phyloP scores from a whole-genome alignment of 2,329 filamentous ascomycete species.

The Paracorniculantispora psalliotae region DNA sequence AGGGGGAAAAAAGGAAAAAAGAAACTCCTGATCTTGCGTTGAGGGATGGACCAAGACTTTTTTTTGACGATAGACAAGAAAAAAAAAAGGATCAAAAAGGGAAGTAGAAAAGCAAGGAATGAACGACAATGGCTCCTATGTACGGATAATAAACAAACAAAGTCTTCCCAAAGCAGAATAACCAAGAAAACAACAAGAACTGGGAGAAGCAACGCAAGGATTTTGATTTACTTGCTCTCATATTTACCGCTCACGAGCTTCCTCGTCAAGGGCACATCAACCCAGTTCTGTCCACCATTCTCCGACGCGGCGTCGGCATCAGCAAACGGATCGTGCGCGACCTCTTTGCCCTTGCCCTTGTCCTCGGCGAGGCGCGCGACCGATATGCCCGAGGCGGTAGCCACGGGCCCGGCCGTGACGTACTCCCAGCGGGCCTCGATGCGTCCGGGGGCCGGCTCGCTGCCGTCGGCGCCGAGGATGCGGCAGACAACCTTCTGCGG shows the following conservation, averaged over 20 bases:
- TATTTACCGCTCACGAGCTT: constrained; percentile 75
- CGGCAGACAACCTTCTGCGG: constrained; percentile 76
- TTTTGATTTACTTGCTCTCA: constrained; percentile 40
- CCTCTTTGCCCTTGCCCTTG: constrained; percentile 49
- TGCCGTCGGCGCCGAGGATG: constrained; percentile 66
- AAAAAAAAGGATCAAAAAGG: not conserved
- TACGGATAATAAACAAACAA: not conserved
- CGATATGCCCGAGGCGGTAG: constrained; percentile 57
- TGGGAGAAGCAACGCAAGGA: not conserved
- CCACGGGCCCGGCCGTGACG: constrained; percentile 34
- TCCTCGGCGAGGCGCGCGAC: constrained; percentile 44
- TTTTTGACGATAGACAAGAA: not conserved
- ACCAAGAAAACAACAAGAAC: not conserved
- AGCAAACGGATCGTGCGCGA: constrained; percentile 64
- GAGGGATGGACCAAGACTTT: no score
- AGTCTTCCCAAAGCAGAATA: not conserved
- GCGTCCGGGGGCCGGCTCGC: constrained; percentile 65
- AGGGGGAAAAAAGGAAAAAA: no score
- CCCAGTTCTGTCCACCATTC: constrained; percentile 48
- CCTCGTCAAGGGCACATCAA: constrained; percentile 57
- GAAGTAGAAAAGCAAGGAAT: not conserved
- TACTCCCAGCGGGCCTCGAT: constrained; percentile 82
- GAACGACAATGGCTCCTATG: not conserved
- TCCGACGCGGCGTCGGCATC: constrained; percentile 33
- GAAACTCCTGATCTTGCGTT: no score